A percentile compares a stretch with the other conserved stretches of the same genome.
phyloP scores from a whole-genome alignment of 306 rosid species.

The Rosa persica region DNA sequence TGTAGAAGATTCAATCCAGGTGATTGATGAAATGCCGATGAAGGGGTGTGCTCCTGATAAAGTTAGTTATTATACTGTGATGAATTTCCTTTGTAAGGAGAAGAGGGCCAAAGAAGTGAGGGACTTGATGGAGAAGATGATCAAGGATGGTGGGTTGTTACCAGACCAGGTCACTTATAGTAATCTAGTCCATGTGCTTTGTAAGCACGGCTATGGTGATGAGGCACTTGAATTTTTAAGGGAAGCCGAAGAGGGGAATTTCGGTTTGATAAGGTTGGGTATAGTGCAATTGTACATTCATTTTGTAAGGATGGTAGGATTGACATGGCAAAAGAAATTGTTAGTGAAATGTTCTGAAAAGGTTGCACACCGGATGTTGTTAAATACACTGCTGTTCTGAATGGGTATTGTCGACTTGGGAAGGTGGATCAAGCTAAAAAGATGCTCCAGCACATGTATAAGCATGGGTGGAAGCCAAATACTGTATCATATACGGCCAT shows the following conservation, averaged over 20 bases:
- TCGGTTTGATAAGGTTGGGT: conserved; percentile 74
- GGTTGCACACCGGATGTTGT: conserved; percentile 87
- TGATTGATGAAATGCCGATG: conserved; percentile 61
- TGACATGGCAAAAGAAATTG: conserved; percentile 66
- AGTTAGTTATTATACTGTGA: conserved; percentile 78
- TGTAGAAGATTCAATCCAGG: conserved; percentile 57
- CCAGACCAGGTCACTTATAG: conserved; percentile 84
- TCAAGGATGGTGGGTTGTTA: conserved; percentile 41
- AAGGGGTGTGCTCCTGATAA: conserved; percentile 75
- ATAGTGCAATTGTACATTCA: conserved; percentile 78
- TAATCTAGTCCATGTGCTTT: conserved; percentile 64
- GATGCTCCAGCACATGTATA: conserved; percentile 83
- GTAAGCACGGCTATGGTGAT: conserved; percentile 73
- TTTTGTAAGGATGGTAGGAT: conserved; percentile 64
- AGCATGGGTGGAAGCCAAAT: conserved; percentile 82
- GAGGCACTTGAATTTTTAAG: conserved; percentile 66
- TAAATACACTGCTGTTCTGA: conserved; percentile 69
- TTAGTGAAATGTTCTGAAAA: conserved; percentile 59
- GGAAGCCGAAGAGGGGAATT: conserved; percentile 74
- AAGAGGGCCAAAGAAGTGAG: conserved; percentile 59
- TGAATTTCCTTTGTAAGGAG: conserved; percentile 71
- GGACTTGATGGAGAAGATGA: conserved; percentile 60
- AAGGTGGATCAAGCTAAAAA: conserved; percentile 79
- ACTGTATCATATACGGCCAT: conserved; percentile 70
- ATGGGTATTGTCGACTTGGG: conserved; percentile 68